Percentiles rank a stretch among this genome's conserved stretches.
These are phyloP conservation scores for Pezicula radicicola DNA, from an alignment of 2,329 filamentous ascomycete species.

Conservation along the genomic window DNA sequence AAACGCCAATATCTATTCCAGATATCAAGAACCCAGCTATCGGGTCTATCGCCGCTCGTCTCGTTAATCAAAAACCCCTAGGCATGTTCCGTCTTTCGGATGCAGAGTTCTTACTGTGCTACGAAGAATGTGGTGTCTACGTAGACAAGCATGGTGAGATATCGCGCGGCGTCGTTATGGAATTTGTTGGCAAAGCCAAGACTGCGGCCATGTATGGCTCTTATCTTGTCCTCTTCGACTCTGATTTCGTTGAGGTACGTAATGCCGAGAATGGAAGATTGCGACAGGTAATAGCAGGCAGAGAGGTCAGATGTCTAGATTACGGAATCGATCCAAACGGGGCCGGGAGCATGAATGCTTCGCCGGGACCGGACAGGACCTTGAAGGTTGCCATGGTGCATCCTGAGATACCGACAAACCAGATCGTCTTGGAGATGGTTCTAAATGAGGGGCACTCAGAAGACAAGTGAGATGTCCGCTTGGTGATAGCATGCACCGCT, in stretches of 20 bases:
- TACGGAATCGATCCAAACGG: conserved; percentile 61
- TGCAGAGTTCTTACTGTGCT: conserved; percentile 88
- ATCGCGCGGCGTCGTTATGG: conserved; percentile 91
- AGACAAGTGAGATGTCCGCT: not conserved
- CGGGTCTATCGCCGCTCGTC: conserved; percentile 78
- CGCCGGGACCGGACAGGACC: not conserved
- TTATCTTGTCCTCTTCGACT: conserved; percentile 90
- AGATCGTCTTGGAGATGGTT: conserved; percentile 1
- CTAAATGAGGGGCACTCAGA: not conserved
- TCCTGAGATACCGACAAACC: not conserved
- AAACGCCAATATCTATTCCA: conserved; percentile 90
- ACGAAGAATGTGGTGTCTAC: conserved; percentile 95
- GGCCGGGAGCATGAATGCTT: conserved; percentile 43
- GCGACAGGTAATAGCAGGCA: conserved; percentile 88
- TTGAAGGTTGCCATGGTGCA: not conserved
- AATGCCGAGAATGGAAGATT: conserved; percentile 94
- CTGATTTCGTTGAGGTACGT: conserved; percentile 93
- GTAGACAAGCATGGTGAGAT: conserved; percentile 98
- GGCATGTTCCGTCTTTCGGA: conserved; percentile 96
- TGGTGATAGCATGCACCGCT: too few species aligned
- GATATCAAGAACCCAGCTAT: conserved; percentile 78
- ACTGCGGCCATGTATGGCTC: conserved; percentile 86
- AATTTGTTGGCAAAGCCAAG: conserved; percentile 92
- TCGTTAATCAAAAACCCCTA: conserved; percentile 79
- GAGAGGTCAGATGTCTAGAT: conserved; percentile 87